These are phyloP conservation scores for Peterozyma toletana DNA, from an alignment of 805 yeast genomes.

Conservation along the genomic window DNA sequence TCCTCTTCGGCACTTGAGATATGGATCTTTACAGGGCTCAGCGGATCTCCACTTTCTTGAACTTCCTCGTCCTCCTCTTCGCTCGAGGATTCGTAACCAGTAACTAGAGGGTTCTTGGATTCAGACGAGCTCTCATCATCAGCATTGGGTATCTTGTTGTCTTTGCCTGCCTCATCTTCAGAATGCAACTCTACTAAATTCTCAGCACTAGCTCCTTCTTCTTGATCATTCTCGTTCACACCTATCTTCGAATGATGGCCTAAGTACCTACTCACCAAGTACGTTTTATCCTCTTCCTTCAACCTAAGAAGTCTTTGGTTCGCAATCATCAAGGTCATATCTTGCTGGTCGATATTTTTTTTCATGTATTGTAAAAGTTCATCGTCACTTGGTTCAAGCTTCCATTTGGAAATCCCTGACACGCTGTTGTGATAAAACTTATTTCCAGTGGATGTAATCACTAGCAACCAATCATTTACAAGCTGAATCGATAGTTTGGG, in stretches of 20 bases:
- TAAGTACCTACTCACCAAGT: not conserved
- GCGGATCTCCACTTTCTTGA: constrained; percentile 2
- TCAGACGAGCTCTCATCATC: not conserved
- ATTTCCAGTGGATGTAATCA: constrained; percentile 32
- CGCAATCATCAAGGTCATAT: constrained; percentile 25
- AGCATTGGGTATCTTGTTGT: not conserved
- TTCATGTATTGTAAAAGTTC: constrained; percentile 18
- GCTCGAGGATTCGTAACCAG: not conserved
- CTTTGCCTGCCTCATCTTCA: not conserved
- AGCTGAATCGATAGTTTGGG: constrained; percentile 3
- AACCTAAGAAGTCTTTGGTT: constrained; percentile 26
- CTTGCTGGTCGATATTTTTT: constrained; percentile 12
- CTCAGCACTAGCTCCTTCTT: not conserved
- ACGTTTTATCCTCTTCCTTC: not conserved
- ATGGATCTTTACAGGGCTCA: too few relatives aligned
- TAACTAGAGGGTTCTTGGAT: not conserved
- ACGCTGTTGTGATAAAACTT: constrained; percentile 30
- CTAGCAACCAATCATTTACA: constrained; percentile 29
- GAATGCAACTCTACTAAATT: not conserved
- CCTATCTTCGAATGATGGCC: not conserved
- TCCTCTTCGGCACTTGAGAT: constrained; percentile 1
- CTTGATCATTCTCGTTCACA: not conserved
- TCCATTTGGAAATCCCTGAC: constrained; percentile 26
- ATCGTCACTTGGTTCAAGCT: constrained; percentile 14
- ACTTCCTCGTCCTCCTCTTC: constrained; percentile 9